These are phyloP conservation scores for Botrytis paeoniae DNA, from an alignment of 2,329 filamentous ascomycete genomes.

Conservation along the genomic window DNA sequence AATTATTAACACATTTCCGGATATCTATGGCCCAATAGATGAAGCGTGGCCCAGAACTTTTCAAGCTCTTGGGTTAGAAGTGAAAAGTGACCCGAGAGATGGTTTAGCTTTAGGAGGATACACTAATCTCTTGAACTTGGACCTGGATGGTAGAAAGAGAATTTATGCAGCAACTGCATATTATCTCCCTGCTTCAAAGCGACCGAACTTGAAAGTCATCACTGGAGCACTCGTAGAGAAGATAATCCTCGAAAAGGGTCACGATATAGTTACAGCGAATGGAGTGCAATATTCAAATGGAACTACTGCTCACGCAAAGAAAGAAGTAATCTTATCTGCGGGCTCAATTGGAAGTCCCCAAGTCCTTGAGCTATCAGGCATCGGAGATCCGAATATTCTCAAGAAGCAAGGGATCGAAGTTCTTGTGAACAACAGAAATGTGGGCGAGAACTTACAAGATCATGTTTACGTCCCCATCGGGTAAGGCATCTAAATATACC, in stretches of 20 bases:
- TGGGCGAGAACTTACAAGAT: conserved; percentile 25
- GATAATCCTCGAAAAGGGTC: conserved; percentile 41
- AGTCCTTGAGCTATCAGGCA: conserved; percentile 38
- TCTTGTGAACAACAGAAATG: conserved; percentile 25
- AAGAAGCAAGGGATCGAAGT: conserved; percentile 24
- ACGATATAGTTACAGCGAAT: neutral
- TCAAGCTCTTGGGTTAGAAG: neutral
- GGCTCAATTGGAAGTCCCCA: conserved; percentile 33
- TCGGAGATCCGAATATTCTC: conserved; percentile 28
- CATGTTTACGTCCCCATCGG: conserved; percentile 6
- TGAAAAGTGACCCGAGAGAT: conserved; percentile 1
- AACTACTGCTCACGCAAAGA: conserved; percentile 27
- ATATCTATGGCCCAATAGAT: neutral
- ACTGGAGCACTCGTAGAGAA: conserved; percentile 82
- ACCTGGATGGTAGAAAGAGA: conserved; percentile 19
- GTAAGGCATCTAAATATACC: neutral
- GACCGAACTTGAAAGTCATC: conserved; percentile 69
- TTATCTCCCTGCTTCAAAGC: conserved; percentile 19
- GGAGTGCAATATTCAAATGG: conserved; percentile 18
- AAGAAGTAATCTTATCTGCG: conserved; percentile 35
- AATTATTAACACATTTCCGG: neutral
- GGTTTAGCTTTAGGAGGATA: conserved; percentile 2
- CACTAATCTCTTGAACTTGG: conserved; percentile 48
- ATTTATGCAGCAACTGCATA: conserved; percentile 30
- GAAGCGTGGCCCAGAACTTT: conserved; percentile 3